Conservation (phyloP, 306 rosid species). For the Corylus avellana region DNA sequence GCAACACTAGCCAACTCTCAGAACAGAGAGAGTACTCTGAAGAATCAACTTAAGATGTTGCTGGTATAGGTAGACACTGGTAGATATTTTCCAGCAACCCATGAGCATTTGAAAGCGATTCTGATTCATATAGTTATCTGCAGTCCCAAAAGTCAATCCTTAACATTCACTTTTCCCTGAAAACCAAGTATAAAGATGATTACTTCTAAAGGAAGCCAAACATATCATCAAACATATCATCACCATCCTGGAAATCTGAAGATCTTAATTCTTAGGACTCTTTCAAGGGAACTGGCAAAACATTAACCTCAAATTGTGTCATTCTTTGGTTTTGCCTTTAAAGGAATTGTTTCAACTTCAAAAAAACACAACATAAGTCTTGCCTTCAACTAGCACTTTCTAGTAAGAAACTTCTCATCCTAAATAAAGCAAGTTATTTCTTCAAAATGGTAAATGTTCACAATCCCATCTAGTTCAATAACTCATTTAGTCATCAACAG, state of each 20-base stretch:
- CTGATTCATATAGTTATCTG: neutral
- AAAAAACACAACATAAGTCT: no score
- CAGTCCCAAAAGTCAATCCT: neutral
- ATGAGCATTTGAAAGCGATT: neutral
- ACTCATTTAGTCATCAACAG: no score
- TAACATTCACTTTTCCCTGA: neutral
- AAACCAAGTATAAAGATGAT: neutral
- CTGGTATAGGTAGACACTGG: neutral
- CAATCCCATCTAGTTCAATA: neutral
- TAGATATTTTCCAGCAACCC: neutral
- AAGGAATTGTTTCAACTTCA: no score
- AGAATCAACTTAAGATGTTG: neutral
- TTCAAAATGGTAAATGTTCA: neutral
- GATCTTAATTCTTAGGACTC: neutral
- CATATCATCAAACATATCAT: no score
- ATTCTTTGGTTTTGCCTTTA: no score
- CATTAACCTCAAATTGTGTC: no score
- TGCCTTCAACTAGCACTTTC: neutral
- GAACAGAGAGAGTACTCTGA: neutral
- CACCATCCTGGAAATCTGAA: neutral
- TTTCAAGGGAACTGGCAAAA: neutral
- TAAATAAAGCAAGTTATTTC: neutral
- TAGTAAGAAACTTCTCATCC: neutral
- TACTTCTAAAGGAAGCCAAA: neutral
- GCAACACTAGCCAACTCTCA: neutral